Evolutionary conservation across 2,329 filamentous ascomycete species (phyloP).

Genomic region (Pseudocercospora ulei): DNA sequence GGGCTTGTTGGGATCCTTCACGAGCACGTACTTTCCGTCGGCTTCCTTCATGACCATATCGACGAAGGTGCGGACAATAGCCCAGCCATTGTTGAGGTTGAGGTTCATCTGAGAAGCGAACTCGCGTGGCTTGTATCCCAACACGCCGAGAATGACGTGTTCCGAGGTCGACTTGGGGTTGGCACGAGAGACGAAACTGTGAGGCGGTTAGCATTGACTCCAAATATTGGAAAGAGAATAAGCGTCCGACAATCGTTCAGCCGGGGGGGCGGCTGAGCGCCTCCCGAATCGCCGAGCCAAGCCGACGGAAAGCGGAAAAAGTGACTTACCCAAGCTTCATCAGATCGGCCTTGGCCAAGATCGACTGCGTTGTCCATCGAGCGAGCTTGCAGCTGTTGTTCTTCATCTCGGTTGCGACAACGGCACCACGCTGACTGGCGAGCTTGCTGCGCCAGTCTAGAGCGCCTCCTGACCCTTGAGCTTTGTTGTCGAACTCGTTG

Average conservation of each 20-base stretch:
- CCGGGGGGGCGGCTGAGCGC: neutral
- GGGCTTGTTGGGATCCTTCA: conserved; percentile 92
- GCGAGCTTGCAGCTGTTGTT: conserved; percentile 99
- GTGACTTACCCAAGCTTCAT: conserved; percentile 86
- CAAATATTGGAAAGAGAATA: neutral
- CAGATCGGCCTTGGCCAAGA: conserved; percentile 89
- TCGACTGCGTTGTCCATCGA: conserved; percentile 92
- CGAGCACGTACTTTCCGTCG: conserved; percentile 63
- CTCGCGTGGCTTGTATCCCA: conserved; percentile 95
- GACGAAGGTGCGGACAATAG: conserved; percentile 93
- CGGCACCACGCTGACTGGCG: conserved; percentile 85
- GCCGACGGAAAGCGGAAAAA: conserved; percentile 9
- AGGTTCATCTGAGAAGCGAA: conserved; percentile 98
- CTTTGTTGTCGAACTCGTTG: conserved; percentile 98
- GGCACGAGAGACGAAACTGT: conserved; percentile 82
- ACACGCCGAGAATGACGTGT: conserved; percentile 88
- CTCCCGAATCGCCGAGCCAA: neutral
- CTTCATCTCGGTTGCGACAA: conserved; percentile 99
- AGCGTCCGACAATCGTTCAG: neutral
- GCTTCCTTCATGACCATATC: conserved; percentile 75
- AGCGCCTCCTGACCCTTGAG: conserved; percentile 85
- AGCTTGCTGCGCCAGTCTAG: conserved; percentile 97
- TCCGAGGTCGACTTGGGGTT: conserved; percentile 88
- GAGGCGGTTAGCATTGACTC: conserved; percentile 6
- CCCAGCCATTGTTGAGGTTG: conserved; percentile 94